Percentiles rank a stretch among this genome's conserved stretches.
Conservation (phyloP, 345 rosid species). For the Hibiscus mutabilis region DNA sequence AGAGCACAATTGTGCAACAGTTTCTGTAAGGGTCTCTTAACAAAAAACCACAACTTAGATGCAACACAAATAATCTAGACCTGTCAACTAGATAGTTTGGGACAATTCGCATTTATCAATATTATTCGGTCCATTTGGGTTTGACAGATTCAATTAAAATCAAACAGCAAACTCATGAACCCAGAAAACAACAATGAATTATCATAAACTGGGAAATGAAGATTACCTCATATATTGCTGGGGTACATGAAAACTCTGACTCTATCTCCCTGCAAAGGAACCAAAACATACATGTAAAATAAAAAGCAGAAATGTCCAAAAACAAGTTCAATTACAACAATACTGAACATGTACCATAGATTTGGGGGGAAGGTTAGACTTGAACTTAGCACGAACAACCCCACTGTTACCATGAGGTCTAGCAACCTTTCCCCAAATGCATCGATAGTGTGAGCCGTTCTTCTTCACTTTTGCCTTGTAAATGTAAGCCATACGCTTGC, state of each 20-base stretch:
- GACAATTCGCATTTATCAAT: neutral
- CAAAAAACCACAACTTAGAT: too few relatives aligned
- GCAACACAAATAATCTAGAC: neutral
- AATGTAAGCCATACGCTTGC: slow-evolving; percentile 89
- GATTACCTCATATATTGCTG: slow-evolving; percentile 75
- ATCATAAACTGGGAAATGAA: neutral
- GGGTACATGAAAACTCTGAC: slow-evolving; percentile 95
- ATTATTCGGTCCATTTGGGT: neutral
- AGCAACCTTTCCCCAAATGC: slow-evolving; percentile 90
- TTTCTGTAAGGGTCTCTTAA: too few relatives aligned
- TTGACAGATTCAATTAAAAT: too few relatives aligned
- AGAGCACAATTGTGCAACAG: neutral
- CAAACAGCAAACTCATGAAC: neutral
- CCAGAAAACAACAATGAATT: neutral
- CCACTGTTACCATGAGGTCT: slow-evolving; percentile 97
- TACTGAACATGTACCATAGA: slow-evolving; percentile 50
- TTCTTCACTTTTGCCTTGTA: slow-evolving; percentile 89
- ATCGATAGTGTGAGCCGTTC: slow-evolving; percentile 84
- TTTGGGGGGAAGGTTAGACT: slow-evolving; percentile 80
- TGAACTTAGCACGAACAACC: slow-evolving; percentile 83
- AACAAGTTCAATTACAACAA: neutral
- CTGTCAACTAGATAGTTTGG: neutral
- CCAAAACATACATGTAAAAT: neutral
- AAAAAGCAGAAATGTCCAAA: neutral
- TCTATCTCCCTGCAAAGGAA: slow-evolving; percentile 49